These are phyloP conservation scores for Chloris gayana DNA, from an alignment of 176 grass and related monocot species.

Conservation along the genomic window DNA sequence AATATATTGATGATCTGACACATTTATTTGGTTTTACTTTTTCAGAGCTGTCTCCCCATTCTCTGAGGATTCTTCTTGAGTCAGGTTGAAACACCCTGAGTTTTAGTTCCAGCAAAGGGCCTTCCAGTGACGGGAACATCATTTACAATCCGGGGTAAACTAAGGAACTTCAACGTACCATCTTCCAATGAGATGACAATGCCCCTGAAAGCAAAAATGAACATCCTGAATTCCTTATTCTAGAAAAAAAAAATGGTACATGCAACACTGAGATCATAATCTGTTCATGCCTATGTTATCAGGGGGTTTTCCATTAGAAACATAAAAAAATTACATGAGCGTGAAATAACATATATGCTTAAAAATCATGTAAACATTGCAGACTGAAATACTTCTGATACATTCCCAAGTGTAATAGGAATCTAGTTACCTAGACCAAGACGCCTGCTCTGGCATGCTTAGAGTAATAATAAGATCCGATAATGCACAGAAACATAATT, in stretches of 20 bases:
- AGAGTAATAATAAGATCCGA: not conserved
- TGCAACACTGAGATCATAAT: slow-evolving; percentile 21
- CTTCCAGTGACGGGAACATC: slow-evolving; percentile 79
- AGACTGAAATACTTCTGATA: not conserved
- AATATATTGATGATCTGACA: too few species aligned
- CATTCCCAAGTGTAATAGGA: not conserved
- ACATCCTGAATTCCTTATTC: not conserved
- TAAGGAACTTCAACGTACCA: slow-evolving; percentile 78
- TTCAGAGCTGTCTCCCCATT: too few species aligned
- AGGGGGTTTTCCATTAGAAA: slow-evolving; percentile 11
- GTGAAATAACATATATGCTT: slow-evolving; percentile 1
- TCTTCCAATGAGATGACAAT: slow-evolving; percentile 84
- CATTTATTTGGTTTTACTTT: too few species aligned
- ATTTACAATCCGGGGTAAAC: slow-evolving; percentile 76
- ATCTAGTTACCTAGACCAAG: not conserved
- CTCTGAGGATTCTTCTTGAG: too few species aligned
- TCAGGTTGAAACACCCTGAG: slow-evolving; percentile 69
- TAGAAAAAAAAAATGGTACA: not conserved
- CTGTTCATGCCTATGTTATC: slow-evolving; percentile 9
- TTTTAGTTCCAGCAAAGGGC: slow-evolving; percentile 65
- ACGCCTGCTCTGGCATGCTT: not conserved
- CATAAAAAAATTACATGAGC: not conserved
- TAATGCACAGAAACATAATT: slow-evolving; percentile 5
- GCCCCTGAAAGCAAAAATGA: slow-evolving; percentile 56
- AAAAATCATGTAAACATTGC: slow-evolving; percentile 1